phyloP scores from a whole-genome alignment of 768 basidiomycete genomes.

The Hygrophorus pudorinus region DNA sequence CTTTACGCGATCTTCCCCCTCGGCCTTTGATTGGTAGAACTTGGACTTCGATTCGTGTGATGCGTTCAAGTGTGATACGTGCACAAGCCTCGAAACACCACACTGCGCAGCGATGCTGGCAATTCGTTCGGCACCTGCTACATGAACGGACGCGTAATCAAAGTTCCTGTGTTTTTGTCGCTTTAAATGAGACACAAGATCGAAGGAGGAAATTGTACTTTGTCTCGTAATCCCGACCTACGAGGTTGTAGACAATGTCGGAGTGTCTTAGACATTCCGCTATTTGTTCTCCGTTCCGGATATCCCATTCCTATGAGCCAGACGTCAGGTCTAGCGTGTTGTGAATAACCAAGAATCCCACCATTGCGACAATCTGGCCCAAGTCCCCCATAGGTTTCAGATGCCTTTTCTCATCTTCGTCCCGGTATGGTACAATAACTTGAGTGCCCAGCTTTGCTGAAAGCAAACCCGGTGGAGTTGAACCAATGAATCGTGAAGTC shows the following conservation, averaged over 20 bases:
- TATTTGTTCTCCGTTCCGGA: slow-evolving; percentile 83
- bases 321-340: slow-evolving; percentile 4
- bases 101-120: slow-evolving; percentile 69
- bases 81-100: slow-evolving; percentile 80
- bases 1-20: slow-evolving; percentile 82
- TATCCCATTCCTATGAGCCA: slow-evolving; percentile 80
- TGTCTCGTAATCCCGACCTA: slow-evolving; percentile 90
- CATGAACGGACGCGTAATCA: slow-evolving; percentile 71
- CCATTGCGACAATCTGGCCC: slow-evolving; percentile 93
- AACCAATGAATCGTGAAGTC: background rate
- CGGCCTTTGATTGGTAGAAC: slow-evolving; percentile 84
- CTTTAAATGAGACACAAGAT: slow-evolving; percentile 1
- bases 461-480: slow-evolving; percentile 2
- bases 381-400: slow-evolving; percentile 93
- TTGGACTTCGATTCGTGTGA: slow-evolving; percentile 63
- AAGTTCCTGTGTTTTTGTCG: slow-evolving; percentile 60
- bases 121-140: slow-evolving; percentile 74
- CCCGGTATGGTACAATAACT: slow-evolving; percentile 90
- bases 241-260: slow-evolving; percentile 93
- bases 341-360: slow-evolving; percentile 23
- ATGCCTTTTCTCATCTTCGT: slow-evolving; percentile 85
- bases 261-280: slow-evolving; percentile 92
- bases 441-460: slow-evolving; percentile 86
- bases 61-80: slow-evolving; percentile 94
- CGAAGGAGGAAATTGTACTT: slow-evolving; percentile 45